These are phyloP conservation scores for Hypoxylon sp. DNA, from an alignment of 2,329 filamentous ascomycete genomes.

Conservation along the genomic window DNA sequence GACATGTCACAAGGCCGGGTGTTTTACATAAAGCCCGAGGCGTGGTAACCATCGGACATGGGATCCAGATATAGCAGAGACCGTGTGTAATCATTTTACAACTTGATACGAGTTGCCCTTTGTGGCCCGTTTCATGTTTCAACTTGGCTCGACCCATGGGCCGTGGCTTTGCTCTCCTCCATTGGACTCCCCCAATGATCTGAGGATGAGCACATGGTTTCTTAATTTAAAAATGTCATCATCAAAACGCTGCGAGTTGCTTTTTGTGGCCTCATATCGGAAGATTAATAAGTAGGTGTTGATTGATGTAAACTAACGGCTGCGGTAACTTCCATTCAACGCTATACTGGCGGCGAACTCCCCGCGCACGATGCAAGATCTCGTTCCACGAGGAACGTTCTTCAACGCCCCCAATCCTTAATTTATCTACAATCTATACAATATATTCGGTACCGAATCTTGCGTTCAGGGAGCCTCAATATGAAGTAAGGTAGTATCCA, in stretches of 20 bases:
- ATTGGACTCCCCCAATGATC: neutral
- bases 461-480: conserved; percentile 4
- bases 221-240: neutral
- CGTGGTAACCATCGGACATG: conserved; percentile 5
- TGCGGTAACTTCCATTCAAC: neutral
- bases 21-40: conserved; percentile 33
- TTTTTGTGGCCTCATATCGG: conserved; percentile 19
- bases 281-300: neutral
- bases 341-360: conserved; percentile 6
- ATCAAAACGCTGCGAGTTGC: conserved; percentile 2
- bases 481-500: conserved; percentile 5
- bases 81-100: conserved; percentile 9
- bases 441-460: conserved; percentile 22
- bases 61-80: conserved; percentile 23
- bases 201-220: conserved; percentile 42
- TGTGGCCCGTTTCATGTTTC: conserved; percentile 41
- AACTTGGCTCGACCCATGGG: neutral
- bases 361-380: conserved; percentile 27
- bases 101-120: conserved; percentile 37
- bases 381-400: conserved; percentile 7
- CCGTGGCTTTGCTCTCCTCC: conserved; percentile 1
- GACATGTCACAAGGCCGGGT: conserved; percentile 24
- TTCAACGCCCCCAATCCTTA: conserved; percentile 21
- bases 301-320: neutral
- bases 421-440: conserved; percentile 21